Evolutionary conservation across 257 asterid species (phyloP), one percentile per base, ranked within the genome.

Genomic region (Rauvolfia tetraphylla): DNA sequence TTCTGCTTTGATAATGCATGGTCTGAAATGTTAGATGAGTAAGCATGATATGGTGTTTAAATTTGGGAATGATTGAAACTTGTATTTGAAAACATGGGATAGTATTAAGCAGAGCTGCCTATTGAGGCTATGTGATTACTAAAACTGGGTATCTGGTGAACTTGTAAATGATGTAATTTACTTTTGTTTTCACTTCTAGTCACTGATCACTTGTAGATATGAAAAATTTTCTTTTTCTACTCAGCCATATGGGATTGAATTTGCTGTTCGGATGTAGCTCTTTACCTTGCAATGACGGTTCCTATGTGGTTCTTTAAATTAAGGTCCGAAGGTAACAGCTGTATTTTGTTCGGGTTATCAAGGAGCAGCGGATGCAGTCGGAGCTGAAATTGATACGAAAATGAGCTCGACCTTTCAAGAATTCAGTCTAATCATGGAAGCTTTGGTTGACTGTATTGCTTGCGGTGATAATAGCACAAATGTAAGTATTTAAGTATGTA

Each of bases 251-350:
- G 49, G 20, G 31, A 29, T 46, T 59, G 61, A 3, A 14, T 56
- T 62, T 48, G 42, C 54, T 71, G 63, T 44, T 65, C 13, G 68
- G 46, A 57, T 23, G 20, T 58, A 18, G 74, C 79, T 54, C 70
- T 41, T 48, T 73, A 22, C 68, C 36, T 73, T 57, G 62, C 78
- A 79, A 79, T 63, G 76, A 74, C 56, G 73, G 75, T 70, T 82
- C 62, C 70, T 84, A 68, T 31, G 66, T 68, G 69, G 65, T 11
- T 81, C 22, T 57, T 67, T 83, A 76, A 78, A 62, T 79, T 23
- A 79, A 94, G 98, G 97, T 84, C 98, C 98, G 78, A 89, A 85
- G 84, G 85, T 86, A 75, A 80, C 89, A 71, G 88, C 86, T 59
- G 76, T 79, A 80, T 85, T 95, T 86, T 87, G 81, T 85, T 82